Percentiles rank a stretch among this genome's conserved stretches.
These are phyloP conservation scores for Mycena rosella DNA, from an alignment of 768 basidiomycete genomes.

Conservation along the genomic window DNA sequence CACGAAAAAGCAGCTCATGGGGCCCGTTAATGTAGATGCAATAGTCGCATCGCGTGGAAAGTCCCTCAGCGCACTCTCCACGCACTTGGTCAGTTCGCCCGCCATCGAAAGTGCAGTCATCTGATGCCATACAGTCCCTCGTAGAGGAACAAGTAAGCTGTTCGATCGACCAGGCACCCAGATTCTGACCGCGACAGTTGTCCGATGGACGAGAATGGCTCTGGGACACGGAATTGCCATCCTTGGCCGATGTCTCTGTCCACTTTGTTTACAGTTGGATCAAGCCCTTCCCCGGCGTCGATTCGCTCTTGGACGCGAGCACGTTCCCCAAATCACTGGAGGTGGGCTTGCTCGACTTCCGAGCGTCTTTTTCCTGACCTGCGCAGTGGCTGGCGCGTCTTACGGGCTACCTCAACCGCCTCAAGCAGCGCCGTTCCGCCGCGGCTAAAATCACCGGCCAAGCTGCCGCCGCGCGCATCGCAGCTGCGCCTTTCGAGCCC, in stretches of 20 bases:
- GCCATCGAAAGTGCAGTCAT: neutral
- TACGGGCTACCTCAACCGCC: slow-evolving; percentile 47
- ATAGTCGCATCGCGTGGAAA: slow-evolving; percentile 48
- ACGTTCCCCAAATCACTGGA: slow-evolving; percentile 56
- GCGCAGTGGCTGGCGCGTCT: slow-evolving; percentile 63
- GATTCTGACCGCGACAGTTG: slow-evolving; percentile 45
- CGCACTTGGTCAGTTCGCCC: slow-evolving; percentile 58
- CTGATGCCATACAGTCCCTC: slow-evolving; percentile 43
- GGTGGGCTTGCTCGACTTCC: slow-evolving; percentile 44
- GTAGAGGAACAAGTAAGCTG: slow-evolving; percentile 46
- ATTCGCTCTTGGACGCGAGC: slow-evolving; percentile 52
- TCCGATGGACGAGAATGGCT: slow-evolving; percentile 69
- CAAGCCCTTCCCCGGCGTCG: slow-evolving; percentile 49
- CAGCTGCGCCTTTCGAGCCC: slow-evolving; percentile 52
- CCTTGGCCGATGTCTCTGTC: slow-evolving; percentile 65
- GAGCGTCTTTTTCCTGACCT: slow-evolving; percentile 5
- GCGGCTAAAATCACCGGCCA: slow-evolving; percentile 50
- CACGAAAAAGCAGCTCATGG: slow-evolving; percentile 47
- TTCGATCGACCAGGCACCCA: slow-evolving; percentile 9
- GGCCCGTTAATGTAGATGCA: slow-evolving; percentile 53
- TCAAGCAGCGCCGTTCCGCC: slow-evolving; percentile 43
- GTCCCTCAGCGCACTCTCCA: slow-evolving; percentile 55
- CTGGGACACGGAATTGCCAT: slow-evolving; percentile 64
- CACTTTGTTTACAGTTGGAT: slow-evolving; percentile 65
- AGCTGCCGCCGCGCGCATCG: slow-evolving; percentile 58